These are phyloP conservation scores for Amylostereum areolatum DNA, from an alignment of 1,284 basidiomycete genomes.

Conservation along the genomic window DNA sequence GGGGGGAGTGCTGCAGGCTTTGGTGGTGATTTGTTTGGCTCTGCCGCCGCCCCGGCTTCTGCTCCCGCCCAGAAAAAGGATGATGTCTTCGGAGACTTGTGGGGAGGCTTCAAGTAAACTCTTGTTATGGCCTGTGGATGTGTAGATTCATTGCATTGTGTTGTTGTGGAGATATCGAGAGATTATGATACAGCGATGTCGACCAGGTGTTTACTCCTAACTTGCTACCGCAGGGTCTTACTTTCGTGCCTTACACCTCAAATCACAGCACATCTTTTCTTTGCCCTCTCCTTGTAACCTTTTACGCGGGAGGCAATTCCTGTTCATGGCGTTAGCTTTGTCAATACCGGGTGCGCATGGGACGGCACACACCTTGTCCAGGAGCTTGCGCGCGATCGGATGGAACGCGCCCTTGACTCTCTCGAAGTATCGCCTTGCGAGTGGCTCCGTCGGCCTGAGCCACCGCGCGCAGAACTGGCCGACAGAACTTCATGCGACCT, in stretches of 20 bases:
- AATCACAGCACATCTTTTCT: no score
- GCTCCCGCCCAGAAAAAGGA: slow-evolving; percentile 54
- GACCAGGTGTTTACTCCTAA: no score
- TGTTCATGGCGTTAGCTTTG: neutral
- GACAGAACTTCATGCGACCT: slow-evolving; percentile 81
- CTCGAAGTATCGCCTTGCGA: slow-evolving; percentile 59
- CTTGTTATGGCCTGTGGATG: no score
- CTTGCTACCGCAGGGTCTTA: no score
- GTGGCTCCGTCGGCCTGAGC: slow-evolving; percentile 48
- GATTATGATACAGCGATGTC: no score
- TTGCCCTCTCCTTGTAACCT: no score
- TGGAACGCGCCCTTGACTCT: slow-evolving; percentile 59
- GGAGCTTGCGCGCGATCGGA: slow-evolving; percentile 67
- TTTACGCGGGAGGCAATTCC: neutral
- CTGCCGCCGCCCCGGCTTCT: slow-evolving; percentile 17
- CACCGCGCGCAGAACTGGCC: slow-evolving; percentile 56
- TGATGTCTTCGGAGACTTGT: slow-evolving; percentile 74
- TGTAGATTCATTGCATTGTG: no score
- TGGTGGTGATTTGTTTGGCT: slow-evolving; percentile 28
- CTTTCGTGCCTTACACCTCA: no score
- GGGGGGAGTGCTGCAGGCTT: slow-evolving; percentile 11
- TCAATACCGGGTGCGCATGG: neutral
- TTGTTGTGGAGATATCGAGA: no score
- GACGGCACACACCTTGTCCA: slow-evolving; percentile 55
- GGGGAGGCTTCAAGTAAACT: slow-evolving; percentile 70